Conservation (phyloP, 1,284 basidiomycete genomes). For the Rhodotorula sp. region DNA sequence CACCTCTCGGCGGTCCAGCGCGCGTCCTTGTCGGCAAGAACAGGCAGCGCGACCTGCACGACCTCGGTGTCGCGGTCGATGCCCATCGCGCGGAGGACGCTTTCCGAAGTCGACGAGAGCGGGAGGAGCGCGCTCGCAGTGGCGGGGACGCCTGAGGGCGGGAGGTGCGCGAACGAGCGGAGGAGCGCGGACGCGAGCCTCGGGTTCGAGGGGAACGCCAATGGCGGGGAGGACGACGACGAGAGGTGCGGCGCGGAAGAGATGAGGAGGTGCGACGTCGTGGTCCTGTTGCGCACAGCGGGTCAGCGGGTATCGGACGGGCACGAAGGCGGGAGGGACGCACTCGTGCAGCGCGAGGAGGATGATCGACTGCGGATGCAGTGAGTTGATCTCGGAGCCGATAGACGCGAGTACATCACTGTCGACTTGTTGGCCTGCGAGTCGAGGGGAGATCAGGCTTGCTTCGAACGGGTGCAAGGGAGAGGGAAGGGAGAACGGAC, state of each 20-base stretch:
- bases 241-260: constrained; percentile 6
- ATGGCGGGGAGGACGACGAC: neutral
- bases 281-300: neutral
- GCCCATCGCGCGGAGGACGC: neutral
- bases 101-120: neutral
- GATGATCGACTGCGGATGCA: constrained; percentile 22
- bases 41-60: constrained; percentile 17
- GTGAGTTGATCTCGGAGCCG: constrained; percentile 21
- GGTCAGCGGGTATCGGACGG: neutral
- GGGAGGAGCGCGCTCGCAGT: constrained; percentile 3
- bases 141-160: constrained; percentile 7
- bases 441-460: neutral
- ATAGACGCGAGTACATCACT: neutral
- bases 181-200: constrained; percentile 12
- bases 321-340: neutral
- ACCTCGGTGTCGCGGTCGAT: constrained; percentile 8
- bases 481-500: neutral
- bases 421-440: neutral
- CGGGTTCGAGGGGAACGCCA: neutral
- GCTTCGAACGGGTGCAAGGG: neutral
- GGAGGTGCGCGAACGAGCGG: constrained; percentile 12
- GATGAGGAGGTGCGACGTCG: constrained; percentile 19
- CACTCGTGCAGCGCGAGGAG: constrained; percentile 21
- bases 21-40: neutral
- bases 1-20: constrained; percentile 14